Evolutionary conservation across 371 early-diverging fungal species (phyloP).

Genomic region (Mortierella sp.): DNA sequence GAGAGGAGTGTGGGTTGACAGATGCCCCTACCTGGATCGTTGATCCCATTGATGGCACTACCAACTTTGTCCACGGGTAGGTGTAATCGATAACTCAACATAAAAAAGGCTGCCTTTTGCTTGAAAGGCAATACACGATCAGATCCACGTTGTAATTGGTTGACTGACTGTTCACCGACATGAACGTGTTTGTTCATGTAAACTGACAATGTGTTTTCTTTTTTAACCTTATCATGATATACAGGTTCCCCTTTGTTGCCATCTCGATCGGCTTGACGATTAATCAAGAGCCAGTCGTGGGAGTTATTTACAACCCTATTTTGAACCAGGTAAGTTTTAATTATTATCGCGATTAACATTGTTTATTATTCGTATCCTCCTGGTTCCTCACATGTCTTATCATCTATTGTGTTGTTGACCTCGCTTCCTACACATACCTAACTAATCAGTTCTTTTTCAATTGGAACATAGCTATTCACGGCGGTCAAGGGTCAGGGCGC

Average conservation of each 20-base stretch:
- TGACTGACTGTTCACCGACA: background rate
- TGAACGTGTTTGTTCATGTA: background rate
- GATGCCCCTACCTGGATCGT: slow-evolving; percentile 92
- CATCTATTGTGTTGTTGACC: background rate
- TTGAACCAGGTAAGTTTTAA: slow-evolving; percentile 73
- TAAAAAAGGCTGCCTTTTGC: background rate
- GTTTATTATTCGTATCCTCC: background rate
- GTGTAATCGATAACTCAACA: background rate
- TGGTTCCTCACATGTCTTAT: too few relatives aligned
- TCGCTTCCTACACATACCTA: background rate
- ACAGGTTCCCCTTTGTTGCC: slow-evolving; percentile 87
- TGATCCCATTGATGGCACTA: slow-evolving; percentile 94
- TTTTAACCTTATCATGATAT: slow-evolving; percentile 2
- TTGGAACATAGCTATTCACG: slow-evolving; percentile 65
- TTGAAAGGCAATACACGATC: background rate
- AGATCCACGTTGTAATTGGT: slow-evolving; percentile 8
- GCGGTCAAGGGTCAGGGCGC: slow-evolving; percentile 80
- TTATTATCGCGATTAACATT: background rate
- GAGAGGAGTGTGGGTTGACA: slow-evolving; percentile 73
- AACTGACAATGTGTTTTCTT: background rate
- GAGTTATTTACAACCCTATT: slow-evolving; percentile 94
- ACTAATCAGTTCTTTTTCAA: background rate
- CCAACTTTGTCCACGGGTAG: slow-evolving; percentile 91
- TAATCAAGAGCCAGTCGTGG: slow-evolving; percentile 82
- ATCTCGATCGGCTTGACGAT: slow-evolving; percentile 89